Evolutionary conservation across 2,329 filamentous ascomycete species (phyloP).

Genomic region (Phialocephala subalpina): DNA sequence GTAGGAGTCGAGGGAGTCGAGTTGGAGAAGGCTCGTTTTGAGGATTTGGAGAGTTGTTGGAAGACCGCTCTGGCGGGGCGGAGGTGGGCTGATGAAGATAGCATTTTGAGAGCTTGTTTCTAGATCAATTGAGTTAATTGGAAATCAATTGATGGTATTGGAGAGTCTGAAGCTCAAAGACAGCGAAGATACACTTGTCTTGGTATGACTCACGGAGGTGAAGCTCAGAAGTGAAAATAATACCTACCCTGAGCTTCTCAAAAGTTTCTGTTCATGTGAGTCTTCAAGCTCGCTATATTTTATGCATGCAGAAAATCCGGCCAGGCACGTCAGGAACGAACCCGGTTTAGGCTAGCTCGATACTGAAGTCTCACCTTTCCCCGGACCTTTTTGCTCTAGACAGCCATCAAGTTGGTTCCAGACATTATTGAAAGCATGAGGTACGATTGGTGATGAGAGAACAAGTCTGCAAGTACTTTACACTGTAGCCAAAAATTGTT

Average conservation of each 20-base stretch:
- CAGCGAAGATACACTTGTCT: slow-evolving; percentile 15
- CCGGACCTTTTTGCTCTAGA: neutral
- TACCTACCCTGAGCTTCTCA: slow-evolving; percentile 15
- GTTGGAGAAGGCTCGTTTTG: slow-evolving; percentile 32
- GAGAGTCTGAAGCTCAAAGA: slow-evolving; percentile 1
- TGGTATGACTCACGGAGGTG: slow-evolving; percentile 8
- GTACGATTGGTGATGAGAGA: too few species aligned
- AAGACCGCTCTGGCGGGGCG: slow-evolving; percentile 37
- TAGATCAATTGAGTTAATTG: slow-evolving; percentile 29
- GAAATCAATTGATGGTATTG: slow-evolving; percentile 23
- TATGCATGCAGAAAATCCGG: slow-evolving; percentile 12
- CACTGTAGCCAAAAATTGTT: too few species aligned
- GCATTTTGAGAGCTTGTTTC: slow-evolving; percentile 17
- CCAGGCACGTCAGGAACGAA: slow-evolving; percentile 2
- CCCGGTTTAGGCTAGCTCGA: neutral
- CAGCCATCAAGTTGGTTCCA: neutral
- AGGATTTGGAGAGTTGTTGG: slow-evolving; percentile 33
- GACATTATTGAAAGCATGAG: neutral
- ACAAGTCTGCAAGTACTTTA: too few species aligned
- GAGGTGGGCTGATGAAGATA: slow-evolving; percentile 36
- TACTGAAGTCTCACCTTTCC: neutral
- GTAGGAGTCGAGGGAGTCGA: slow-evolving; percentile 47
- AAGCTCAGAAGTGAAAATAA: slow-evolving; percentile 9
- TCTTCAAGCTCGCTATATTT: slow-evolving; percentile 3
- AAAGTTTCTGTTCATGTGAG: slow-evolving; percentile 21